Evolutionary conservation across 1,284 basidiomycete species (phyloP).

Genomic region (Kwoniella shivajii): DNA sequence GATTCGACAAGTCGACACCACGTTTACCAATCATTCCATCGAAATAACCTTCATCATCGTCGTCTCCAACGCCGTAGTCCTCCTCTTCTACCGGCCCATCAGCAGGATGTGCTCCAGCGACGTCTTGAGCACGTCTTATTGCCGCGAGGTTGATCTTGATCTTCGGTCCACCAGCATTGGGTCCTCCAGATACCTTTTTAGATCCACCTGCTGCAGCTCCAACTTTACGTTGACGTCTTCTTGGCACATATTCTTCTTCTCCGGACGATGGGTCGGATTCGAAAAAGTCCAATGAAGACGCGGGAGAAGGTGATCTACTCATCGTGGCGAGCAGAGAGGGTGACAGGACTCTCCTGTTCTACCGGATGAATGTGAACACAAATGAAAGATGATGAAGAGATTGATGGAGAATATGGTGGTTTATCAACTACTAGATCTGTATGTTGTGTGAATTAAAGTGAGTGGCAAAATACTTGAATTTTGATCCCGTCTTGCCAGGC

Average conservation of each 20-base stretch:
- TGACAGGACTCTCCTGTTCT: not conserved
- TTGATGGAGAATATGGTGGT: not conserved
- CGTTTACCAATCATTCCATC: conserved; percentile 36
- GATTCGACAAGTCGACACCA: conserved; percentile 54
- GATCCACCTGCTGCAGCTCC: conserved; percentile 10
- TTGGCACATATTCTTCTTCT: conserved; percentile 39
- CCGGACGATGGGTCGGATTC: conserved; percentile 42
- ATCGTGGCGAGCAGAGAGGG: conserved; percentile 21
- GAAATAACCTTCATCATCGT: conserved; percentile 34
- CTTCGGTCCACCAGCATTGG: conserved; percentile 11
- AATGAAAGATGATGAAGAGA: not conserved
- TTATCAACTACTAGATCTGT: not conserved
- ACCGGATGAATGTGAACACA: not conserved
- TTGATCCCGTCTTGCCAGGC: conserved; percentile 1
- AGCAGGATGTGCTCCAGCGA: conserved; percentile 29
- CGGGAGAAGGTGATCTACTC: conserved; percentile 47
- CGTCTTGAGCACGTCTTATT: conserved; percentile 28
- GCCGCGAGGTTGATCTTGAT: conserved; percentile 48
- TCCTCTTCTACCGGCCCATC: conserved; percentile 36
- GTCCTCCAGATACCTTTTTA: conserved; percentile 17
- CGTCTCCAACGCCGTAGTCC: conserved; percentile 27
- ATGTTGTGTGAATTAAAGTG: not conserved
- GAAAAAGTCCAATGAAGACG: conserved; percentile 50
- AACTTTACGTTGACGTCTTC: conserved; percentile 11
- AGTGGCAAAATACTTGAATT: not conserved